These are phyloP conservation scores for Mortierella sp. DNA, from an alignment of 371 early-diverging fungal species.

Conservation along the genomic window DNA sequence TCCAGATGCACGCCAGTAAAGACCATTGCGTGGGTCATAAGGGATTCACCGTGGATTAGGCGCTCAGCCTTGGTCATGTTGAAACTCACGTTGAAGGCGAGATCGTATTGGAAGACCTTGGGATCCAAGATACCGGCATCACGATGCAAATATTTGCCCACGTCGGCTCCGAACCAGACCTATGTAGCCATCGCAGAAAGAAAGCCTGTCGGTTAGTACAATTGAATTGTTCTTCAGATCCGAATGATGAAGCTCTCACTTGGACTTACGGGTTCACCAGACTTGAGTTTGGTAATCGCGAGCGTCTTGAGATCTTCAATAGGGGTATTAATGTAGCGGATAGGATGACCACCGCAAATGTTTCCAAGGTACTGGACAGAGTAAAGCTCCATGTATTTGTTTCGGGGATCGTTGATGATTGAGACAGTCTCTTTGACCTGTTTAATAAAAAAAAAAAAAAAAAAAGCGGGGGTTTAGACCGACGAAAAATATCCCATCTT, in stretches of 20 bases:
- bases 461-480: background rate
- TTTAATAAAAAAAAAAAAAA: slow-evolving; percentile 9
- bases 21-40: slow-evolving; percentile 91
- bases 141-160: slow-evolving; percentile 70
- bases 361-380: slow-evolving; percentile 85
- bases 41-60: slow-evolving; percentile 78
- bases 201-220: no score
- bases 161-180: slow-evolving; percentile 89
- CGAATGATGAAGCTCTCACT: background rate
- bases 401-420: slow-evolving; percentile 85
- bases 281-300: slow-evolving; percentile 70
- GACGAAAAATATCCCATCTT: background rate
- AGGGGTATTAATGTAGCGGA: slow-evolving; percentile 79
- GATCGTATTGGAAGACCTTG: slow-evolving; percentile 73
- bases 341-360: slow-evolving; percentile 73
- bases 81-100: slow-evolving; percentile 76
- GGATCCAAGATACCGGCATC: slow-evolving; percentile 77
- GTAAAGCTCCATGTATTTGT: slow-evolving; percentile 69
- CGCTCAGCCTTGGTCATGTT: slow-evolving; percentile 79
- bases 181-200: background rate
- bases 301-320: slow-evolving; percentile 71
- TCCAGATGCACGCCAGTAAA: slow-evolving; percentile 87
- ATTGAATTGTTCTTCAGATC: background rate
- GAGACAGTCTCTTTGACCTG: slow-evolving; percentile 78
- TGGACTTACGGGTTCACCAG: slow-evolving; percentile 67